Evolutionary conservation across 176 grass and related monocot species (phyloP).

Genomic region (Aegilops bicornis): DNA sequence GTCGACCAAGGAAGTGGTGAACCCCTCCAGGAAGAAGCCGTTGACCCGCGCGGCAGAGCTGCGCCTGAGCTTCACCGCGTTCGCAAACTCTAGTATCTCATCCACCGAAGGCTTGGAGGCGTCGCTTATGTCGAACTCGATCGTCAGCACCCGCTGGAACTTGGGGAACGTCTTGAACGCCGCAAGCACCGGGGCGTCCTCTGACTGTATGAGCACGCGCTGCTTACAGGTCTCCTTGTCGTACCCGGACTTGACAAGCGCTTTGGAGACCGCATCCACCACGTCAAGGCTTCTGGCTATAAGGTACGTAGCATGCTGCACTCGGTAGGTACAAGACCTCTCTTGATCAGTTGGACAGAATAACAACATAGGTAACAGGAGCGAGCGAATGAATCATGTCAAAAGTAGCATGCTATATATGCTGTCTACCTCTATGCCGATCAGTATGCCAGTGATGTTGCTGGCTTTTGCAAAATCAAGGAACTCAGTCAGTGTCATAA

Average conservation of each 20-base stretch:
- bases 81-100: conserved; percentile 50
- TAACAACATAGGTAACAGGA: neutral
- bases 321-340: conserved; percentile 26
- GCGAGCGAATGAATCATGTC: neutral
- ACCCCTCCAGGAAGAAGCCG: conserved; percentile 56
- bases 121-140: conserved; percentile 47
- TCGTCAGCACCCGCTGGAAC: conserved; percentile 49
- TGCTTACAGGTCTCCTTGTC: conserved; percentile 52
- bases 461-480: conserved; percentile 65
- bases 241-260: conserved; percentile 60
- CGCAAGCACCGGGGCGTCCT: conserved; percentile 56
- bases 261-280: conserved; percentile 53
- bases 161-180: conserved; percentile 54
- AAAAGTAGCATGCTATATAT: neutral
- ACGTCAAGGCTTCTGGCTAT: conserved; percentile 58
- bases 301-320: conserved; percentile 62
- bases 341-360: neutral
- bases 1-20: conserved; percentile 37
- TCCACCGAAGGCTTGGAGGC: conserved; percentile 38
- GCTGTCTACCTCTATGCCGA: conserved; percentile 68
- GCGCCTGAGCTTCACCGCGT: conserved; percentile 49
- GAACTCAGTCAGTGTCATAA: conserved; percentile 63
- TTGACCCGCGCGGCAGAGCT: conserved; percentile 34
- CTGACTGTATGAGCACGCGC: conserved; percentile 65
- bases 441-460: conserved; percentile 59